Evolutionary conservation across 108 stramenopile genomes (phyloP).

Genomic region (Mediolabrus comicus): DNA sequence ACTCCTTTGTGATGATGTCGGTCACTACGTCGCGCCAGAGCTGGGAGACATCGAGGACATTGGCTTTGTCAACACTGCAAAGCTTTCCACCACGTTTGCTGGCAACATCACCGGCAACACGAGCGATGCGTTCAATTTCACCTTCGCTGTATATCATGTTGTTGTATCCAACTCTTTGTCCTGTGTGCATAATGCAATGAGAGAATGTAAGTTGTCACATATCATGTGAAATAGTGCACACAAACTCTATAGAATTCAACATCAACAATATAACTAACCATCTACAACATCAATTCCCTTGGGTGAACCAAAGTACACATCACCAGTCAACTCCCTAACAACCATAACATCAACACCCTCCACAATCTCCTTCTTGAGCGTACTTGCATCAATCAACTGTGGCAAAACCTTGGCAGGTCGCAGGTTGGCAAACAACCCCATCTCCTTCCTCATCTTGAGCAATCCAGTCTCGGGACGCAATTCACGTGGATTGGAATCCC

Average conservation of each 20-base stretch:
- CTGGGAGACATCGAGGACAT: slow-evolving; percentile 98
- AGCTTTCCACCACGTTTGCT: slow-evolving; percentile 89
- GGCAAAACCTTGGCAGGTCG: slow-evolving; percentile 95
- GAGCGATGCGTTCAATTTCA: slow-evolving; percentile 93
- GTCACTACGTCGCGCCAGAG: slow-evolving; percentile 97
- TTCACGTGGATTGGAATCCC: slow-evolving; percentile 95
- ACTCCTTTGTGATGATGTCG: slow-evolving; percentile 85
- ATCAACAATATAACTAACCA: slow-evolving; percentile 45
- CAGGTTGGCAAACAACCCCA: slow-evolving; percentile 97
- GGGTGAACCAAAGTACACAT: slow-evolving; percentile 99
- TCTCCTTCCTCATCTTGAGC: slow-evolving; percentile 93
- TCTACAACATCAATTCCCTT: slow-evolving; percentile 93
- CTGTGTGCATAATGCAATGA: slow-evolving; percentile 4
- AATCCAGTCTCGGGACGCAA: slow-evolving; percentile 94
- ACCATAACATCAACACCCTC: slow-evolving; percentile 98
- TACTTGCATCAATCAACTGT: slow-evolving; percentile 93
- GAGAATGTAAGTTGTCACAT: slow-evolving; percentile 13
- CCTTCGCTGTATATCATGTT: slow-evolving; percentile 97
- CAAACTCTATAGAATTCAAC: not conserved
- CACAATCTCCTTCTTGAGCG: slow-evolving; percentile 96
- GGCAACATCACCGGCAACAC: slow-evolving; percentile 92
- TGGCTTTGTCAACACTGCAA: slow-evolving; percentile 98
- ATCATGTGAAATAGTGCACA: not conserved
- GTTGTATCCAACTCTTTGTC: slow-evolving; percentile 94
- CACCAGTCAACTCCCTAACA: slow-evolving; percentile 96